Conservation (phyloP, 2,329 filamentous ascomycete genomes). For the Piedraia hortae region DNA sequence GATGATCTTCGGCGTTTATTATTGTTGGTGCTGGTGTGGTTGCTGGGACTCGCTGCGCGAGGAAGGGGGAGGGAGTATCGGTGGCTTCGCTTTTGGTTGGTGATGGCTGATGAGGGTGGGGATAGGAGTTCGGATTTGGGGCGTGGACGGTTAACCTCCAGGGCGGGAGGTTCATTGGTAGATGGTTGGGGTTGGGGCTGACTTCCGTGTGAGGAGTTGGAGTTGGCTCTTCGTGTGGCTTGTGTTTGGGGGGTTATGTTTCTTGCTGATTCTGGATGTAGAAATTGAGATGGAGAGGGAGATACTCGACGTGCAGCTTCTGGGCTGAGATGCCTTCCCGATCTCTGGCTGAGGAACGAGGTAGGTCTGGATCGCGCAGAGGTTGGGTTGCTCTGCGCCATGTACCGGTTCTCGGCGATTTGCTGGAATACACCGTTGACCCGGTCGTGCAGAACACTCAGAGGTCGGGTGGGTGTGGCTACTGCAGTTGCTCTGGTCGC, state of each 20-base stretch:
- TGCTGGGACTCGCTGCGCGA: constrained; percentile 12
- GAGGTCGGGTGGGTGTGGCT: constrained; percentile 24
- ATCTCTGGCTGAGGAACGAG: too few species aligned
- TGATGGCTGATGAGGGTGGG: too few species aligned
- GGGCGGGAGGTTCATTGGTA: too few species aligned
- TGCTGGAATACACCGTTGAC: constrained; percentile 69
- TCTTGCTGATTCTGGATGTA: constrained; percentile 9
- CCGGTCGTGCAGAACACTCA: constrained; percentile 59
- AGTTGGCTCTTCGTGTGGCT: too few species aligned
- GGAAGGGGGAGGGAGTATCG: constrained; percentile 6
- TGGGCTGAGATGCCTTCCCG: constrained; percentile 37
- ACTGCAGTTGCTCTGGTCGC: constrained; percentile 31
- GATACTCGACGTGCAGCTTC: constrained; percentile 71
- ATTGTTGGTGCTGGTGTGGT: constrained; percentile 1
- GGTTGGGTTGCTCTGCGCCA: constrained; percentile 15
- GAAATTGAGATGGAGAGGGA: constrained; percentile 37
- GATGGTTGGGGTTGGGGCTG: too few species aligned
- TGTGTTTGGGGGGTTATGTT: too few species aligned
- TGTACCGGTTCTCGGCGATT: constrained; percentile 43
- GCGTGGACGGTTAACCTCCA: too few species aligned
- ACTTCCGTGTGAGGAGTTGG: too few species aligned
- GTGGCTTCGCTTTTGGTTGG: too few species aligned
- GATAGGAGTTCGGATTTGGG: too few species aligned
- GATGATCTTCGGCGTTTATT: too few species aligned
- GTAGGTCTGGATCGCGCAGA: too few species aligned